Conservation (phyloP, 1,139 yeast genomes). For the Saccharomyces hybrid region DNA sequence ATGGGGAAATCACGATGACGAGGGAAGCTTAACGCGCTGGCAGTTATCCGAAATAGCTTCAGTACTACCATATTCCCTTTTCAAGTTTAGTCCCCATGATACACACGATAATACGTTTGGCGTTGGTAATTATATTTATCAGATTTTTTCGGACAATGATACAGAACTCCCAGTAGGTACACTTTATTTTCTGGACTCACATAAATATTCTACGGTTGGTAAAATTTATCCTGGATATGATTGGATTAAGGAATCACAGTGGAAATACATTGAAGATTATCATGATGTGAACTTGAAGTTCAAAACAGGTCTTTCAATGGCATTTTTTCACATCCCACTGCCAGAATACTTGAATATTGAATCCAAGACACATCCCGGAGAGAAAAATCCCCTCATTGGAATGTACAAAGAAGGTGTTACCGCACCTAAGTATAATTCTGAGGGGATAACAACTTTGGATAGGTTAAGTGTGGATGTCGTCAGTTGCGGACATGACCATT, state of each 20-base stretch:
- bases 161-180: slow-evolving; percentile 39
- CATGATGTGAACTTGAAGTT: slow-evolving; percentile 24
- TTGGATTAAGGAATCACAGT: slow-evolving; percentile 70
- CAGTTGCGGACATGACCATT: slow-evolving; percentile 90
- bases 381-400: slow-evolving; percentile 46
- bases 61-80: slow-evolving; percentile 58
- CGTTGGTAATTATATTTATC: slow-evolving; percentile 65
- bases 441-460: slow-evolving; percentile 50
- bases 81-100: slow-evolving; percentile 53
- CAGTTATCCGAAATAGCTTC: slow-evolving; percentile 51
- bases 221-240: slow-evolving; percentile 74
- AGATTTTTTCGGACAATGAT: slow-evolving; percentile 34
- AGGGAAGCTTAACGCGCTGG: slow-evolving; percentile 56
- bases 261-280: slow-evolving; percentile 47
- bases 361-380: slow-evolving; percentile 20
- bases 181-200: slow-evolving; percentile 76
- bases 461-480: slow-evolving; percentile 62
- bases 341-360: slow-evolving; percentile 61
- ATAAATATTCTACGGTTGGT: slow-evolving; percentile 57
- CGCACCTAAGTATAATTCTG: slow-evolving; percentile 65
- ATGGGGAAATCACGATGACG: slow-evolving; percentile 66
- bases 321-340: slow-evolving; percentile 87
- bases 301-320: slow-evolving; percentile 52
- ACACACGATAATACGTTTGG: slow-evolving; percentile 46
- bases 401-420: slow-evolving; percentile 61